Percentiles rank a stretch among this genome's conserved stretches.
Conservation (phyloP, 2,329 filamentous ascomycete species). For the Colletotrichum incanum region DNA sequence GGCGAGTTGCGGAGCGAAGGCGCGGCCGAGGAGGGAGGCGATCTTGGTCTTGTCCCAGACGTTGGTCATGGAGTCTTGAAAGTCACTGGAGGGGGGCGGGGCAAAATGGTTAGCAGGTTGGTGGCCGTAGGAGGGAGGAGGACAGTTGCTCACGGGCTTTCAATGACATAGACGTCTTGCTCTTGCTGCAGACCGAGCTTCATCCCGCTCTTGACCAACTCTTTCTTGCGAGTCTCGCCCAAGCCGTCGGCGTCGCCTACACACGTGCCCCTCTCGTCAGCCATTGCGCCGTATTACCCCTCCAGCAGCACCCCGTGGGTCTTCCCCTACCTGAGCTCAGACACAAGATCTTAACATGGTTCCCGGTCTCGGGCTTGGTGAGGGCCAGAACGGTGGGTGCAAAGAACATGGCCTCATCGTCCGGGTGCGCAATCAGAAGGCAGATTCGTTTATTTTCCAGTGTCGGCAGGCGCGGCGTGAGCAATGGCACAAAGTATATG, state of each 20-base stretch:
- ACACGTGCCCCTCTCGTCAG: slow-evolving; percentile 23
- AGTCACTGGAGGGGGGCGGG: slow-evolving; percentile 66
- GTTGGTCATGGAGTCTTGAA: slow-evolving; percentile 90
- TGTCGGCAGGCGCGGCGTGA: slow-evolving; percentile 71
- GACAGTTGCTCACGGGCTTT: slow-evolving; percentile 73
- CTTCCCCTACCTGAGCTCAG: slow-evolving; percentile 79
- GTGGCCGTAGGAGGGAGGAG: not conserved
- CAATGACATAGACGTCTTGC: slow-evolving; percentile 88
- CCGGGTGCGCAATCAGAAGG: slow-evolving; percentile 95
- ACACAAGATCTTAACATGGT: slow-evolving; percentile 95
- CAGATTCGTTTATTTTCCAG: slow-evolving; percentile 89
- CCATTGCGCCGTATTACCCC: slow-evolving; percentile 19
- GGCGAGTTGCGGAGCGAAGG: slow-evolving; percentile 79
- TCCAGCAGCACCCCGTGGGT: slow-evolving; percentile 45
- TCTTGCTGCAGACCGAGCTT: slow-evolving; percentile 81
- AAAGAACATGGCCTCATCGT: slow-evolving; percentile 99
- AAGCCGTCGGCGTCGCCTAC: slow-evolving; percentile 88
- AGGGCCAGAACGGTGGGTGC: slow-evolving; percentile 89
- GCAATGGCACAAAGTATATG: slow-evolving; percentile 65
- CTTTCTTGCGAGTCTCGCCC: slow-evolving; percentile 85
- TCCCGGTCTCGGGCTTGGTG: slow-evolving; percentile 83
- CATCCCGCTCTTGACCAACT: slow-evolving; percentile 86
- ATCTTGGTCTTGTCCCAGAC: slow-evolving; percentile 83
- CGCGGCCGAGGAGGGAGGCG: slow-evolving; percentile 77
- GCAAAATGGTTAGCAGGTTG: slow-evolving; percentile 14